A percentile compares a stretch with the other conserved stretches of the same genome.
Conservation (phyloP, 164 flowering plant genomes). For the Aristolochia fimbriata region DNA sequence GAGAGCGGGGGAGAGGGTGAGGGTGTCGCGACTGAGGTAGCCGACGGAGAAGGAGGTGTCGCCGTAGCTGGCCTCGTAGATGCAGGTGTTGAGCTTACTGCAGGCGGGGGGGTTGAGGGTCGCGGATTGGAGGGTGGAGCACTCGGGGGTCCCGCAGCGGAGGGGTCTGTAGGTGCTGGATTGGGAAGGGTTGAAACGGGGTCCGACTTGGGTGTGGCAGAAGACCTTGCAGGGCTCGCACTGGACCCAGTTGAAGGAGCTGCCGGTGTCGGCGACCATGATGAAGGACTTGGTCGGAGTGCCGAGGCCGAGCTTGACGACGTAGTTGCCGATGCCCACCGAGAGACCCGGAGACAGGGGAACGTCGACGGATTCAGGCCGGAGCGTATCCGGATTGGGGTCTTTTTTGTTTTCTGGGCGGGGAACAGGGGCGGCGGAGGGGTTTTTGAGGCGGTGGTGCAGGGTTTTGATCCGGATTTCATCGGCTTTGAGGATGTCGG, state of each 20-base stretch:
- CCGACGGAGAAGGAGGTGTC: conserved; percentile 38
- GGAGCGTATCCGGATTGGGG: too few relatives aligned
- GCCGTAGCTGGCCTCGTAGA: conserved; percentile 36
- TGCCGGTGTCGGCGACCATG: conserved; percentile 45
- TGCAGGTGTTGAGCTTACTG: conserved; percentile 10
- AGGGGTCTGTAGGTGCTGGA: conserved; percentile 24
- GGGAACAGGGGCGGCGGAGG: too few relatives aligned
- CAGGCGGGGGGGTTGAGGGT: conserved; percentile 33
- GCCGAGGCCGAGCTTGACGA: conserved; percentile 33
- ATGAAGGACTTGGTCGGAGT: conserved; percentile 21
- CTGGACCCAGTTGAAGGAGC: conserved; percentile 43
- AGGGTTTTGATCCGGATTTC: conserved; percentile 13
- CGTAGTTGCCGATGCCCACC: conserved; percentile 33
- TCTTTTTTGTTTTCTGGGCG: too few relatives aligned
- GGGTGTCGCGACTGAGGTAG: conserved; percentile 23
- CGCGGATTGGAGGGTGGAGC: conserved; percentile 23
- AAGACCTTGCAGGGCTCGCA: conserved; percentile 33
- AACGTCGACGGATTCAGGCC: conserved; percentile 12
- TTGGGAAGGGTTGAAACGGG: conserved; percentile 21
- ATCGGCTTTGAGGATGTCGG: conserved; percentile 8
- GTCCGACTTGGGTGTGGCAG: conserved; percentile 33
- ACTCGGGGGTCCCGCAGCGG: conserved; percentile 21
- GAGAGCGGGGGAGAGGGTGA: conserved; percentile 18
- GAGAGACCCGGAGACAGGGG: conserved; percentile 23
- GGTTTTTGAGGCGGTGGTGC: conserved; percentile 7